phyloP scores from a whole-genome alignment of 345 rosid genomes.

The Eucalyptus cladocalyx region DNA sequence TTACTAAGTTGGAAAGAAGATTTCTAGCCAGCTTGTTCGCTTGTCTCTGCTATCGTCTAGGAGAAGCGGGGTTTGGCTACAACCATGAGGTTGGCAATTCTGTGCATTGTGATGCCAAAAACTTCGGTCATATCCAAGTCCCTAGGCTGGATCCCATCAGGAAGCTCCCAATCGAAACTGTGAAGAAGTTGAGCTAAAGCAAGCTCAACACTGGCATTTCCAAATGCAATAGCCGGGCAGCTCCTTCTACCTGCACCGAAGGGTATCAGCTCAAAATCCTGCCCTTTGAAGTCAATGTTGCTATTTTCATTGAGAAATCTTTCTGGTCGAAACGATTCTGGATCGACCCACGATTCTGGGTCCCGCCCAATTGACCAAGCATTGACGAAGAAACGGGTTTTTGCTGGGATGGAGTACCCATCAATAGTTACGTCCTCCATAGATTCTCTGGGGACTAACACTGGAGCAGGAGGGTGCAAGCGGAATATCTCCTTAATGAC shows the following conservation, averaged over 20 bases:
- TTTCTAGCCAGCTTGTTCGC: background rate
- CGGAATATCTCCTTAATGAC: slow-evolving; percentile 41
- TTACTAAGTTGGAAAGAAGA: background rate
- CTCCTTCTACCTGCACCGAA: slow-evolving; percentile 44
- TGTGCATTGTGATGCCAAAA: slow-evolving; percentile 20
- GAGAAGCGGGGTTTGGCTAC: slow-evolving; percentile 13
- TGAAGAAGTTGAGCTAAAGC: slow-evolving; percentile 43
- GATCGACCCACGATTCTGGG: slow-evolving; percentile 25
- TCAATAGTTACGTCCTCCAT: slow-evolving; percentile 26
- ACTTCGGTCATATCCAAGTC: slow-evolving; percentile 28
- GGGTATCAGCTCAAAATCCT: slow-evolving; percentile 41
- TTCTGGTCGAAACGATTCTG: slow-evolving; percentile 32
- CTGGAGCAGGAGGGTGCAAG: slow-evolving; percentile 47
- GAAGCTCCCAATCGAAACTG: slow-evolving; percentile 43
- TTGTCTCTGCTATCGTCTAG: background rate
- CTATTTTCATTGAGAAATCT: slow-evolving; percentile 18
- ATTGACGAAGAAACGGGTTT: slow-evolving; percentile 23
- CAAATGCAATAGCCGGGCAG: slow-evolving; percentile 36
- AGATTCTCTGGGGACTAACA: slow-evolving; percentile 49
- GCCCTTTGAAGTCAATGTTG: slow-evolving; percentile 31
- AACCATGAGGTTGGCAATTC: slow-evolving; percentile 2
- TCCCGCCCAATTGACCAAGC: slow-evolving; percentile 36
- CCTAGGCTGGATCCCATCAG: slow-evolving; percentile 10
- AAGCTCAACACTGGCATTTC: slow-evolving; percentile 26
- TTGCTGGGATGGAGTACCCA: slow-evolving; percentile 33